These are phyloP conservation scores for Neurospora hispaniola DNA, from an alignment of 495 filamentous ascomycete genomes.

Conservation along the genomic window DNA sequence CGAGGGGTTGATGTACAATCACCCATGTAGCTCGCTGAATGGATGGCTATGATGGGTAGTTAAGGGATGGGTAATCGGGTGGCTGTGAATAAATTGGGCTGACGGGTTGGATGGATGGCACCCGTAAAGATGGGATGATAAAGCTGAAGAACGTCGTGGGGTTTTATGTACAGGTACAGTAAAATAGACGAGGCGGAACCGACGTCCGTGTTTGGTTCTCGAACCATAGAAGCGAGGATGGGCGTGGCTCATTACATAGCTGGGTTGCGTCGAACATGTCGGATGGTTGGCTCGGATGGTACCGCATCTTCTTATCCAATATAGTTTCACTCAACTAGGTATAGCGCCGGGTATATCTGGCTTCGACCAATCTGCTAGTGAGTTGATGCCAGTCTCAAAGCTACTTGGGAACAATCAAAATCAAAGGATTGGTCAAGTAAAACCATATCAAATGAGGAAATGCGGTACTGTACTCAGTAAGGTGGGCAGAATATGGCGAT, in stretches of 20 bases:
- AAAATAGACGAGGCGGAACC: not conserved
- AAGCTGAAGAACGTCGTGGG: not conserved
- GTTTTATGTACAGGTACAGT: not conserved
- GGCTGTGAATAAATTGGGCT: not conserved
- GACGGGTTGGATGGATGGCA: not conserved
- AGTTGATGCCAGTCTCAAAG: no score
- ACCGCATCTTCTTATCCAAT: no score
- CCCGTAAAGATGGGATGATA: not conserved
- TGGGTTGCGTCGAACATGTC: not conserved
- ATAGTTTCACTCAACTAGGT: no score
- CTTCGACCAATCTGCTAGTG: no score
- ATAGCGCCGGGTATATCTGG: no score
- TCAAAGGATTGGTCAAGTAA: no score
- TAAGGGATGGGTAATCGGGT: not conserved
- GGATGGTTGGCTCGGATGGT: not conserved
- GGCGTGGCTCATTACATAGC: not conserved
- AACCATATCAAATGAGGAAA: no score
- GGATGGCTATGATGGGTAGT: not conserved
- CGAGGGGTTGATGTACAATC: not conserved
- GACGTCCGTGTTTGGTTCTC: not conserved
- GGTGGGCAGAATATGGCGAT: no score
- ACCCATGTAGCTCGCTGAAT: not conserved
- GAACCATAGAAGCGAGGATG: not conserved
- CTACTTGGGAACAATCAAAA: no score
- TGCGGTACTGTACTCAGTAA: no score